phyloP scores from a whole-genome alignment of 306 rosid species.

The Carpinus fangiana region DNA sequence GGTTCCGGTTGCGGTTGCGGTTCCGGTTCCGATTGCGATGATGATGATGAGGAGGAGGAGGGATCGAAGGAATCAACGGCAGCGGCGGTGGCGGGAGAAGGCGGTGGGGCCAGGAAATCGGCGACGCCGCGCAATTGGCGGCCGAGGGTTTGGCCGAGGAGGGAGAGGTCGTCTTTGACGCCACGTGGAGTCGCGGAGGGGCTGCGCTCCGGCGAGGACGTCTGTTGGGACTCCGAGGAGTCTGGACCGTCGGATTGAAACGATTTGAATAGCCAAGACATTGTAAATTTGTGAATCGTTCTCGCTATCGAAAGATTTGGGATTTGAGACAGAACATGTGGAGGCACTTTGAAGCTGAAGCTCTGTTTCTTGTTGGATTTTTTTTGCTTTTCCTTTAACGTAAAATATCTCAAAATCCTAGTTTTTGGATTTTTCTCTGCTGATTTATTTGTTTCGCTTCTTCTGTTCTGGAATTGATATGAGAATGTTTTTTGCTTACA shows the following conservation, averaged over 20 bases:
- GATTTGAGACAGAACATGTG: neutral
- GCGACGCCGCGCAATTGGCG: constrained; percentile 79
- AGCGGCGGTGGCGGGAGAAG: constrained; percentile 30
- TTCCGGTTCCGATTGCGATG: neutral
- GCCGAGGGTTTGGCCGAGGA: constrained; percentile 45
- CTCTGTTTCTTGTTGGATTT: neutral
- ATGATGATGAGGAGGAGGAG: neutral
- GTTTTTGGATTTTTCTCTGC: neutral
- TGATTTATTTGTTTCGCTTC: neutral
- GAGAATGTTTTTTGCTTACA: too few species aligned
- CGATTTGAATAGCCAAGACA: constrained; percentile 86
- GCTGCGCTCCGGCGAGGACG: constrained; percentile 23
- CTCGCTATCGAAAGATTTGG: neutral
- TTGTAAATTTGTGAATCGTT: constrained; percentile 17
- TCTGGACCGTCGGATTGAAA: constrained; percentile 40
- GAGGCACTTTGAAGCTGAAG: neutral
- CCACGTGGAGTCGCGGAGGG: constrained; percentile 37
- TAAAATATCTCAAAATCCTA: neutral
- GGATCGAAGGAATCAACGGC: constrained; percentile 22
- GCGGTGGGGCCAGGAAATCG: constrained; percentile 84
- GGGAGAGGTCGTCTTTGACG: constrained; percentile 58
- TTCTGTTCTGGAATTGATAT: neutral
- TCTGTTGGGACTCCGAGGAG: constrained; percentile 23
- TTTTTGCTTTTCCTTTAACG: neutral
- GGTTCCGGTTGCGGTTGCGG: constrained; percentile 38